Base-by-base conservation (phyloP, 2,329 filamentous ascomycete genomes). In the Aspergillus felis region DNA sequence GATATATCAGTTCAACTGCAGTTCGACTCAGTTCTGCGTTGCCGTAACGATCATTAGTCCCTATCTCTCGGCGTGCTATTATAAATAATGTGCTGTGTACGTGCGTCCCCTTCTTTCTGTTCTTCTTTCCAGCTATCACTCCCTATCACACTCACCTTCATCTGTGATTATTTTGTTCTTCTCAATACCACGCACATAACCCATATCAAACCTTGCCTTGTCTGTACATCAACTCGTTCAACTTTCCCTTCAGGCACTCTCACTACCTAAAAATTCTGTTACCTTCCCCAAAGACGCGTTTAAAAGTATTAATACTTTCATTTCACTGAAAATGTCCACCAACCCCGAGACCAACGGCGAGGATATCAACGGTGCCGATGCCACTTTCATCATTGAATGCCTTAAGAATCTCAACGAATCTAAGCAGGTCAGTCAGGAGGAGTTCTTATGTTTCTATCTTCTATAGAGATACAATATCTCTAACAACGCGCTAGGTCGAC, bases 371-470 rank as follows among this genome's bases (percentile, higher is more conserved):
- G 10, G 49, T 1, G 14, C 29, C 1, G 64, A 71, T 48, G 59
- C 55, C 2, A 46, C 54, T 5, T 72, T 71, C 48, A 57, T 69
- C 55, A 56, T 70, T 25, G 68, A 66, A 47, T 71, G 69, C 32
- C 50, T 71, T 9, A 64, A 64, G 20, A 58, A 64, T 49, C 52
- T 69, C 2, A 60, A 58, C 22, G 54, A 41, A 20, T 57, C 54
- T 54, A 65, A 28, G 50, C 54, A 54, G 57, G 64, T 53, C 64
- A 59, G 54, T 41, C 41, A 56, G 17, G 17, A 17, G 12, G 10
- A 22, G 22, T 29, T n/a, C 14, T 14, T 24, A 3, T 44, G 1
- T 20, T 7, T 2, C 9, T 17, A 12, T 49, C 8, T 20, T 9
- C 20, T 22, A 44, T 4, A 22, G 20, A 42, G 7, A n/a, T n/a